phyloP scores from a whole-genome alignment of 768 basidiomycete species.

The Leccinum subgranulosum region DNA sequence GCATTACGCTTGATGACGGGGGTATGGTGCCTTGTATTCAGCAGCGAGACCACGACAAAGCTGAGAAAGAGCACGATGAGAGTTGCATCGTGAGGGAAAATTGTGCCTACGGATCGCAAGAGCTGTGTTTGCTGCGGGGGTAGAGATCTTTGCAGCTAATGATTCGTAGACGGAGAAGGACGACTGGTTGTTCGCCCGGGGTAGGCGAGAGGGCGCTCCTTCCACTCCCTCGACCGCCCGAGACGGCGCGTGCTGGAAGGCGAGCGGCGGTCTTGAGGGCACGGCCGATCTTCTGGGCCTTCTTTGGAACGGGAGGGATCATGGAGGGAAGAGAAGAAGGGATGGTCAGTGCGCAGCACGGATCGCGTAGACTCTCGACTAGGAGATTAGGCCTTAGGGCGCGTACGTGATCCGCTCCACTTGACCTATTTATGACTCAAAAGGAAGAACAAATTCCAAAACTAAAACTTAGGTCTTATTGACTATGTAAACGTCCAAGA shows the following conservation, averaged over 20 bases:
- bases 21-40: slow-evolving; percentile 62
- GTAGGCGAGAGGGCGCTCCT: slow-evolving; percentile 40
- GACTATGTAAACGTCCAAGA: too few species aligned
- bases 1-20: slow-evolving; percentile 70
- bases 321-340: slow-evolving; percentile 7
- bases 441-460: neutral
- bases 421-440: neutral
- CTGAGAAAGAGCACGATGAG: slow-evolving; percentile 33
- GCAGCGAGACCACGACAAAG: slow-evolving; percentile 65
- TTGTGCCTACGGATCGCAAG: slow-evolving; percentile 71
- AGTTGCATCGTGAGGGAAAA: neutral
- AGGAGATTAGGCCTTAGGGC: neutral
- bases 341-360: slow-evolving; percentile 10
- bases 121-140: slow-evolving; percentile 64
- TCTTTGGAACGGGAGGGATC: slow-evolving; percentile 37
- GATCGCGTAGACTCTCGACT: neutral
- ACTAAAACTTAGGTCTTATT: too few species aligned
- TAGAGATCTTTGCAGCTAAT: slow-evolving; percentile 59
- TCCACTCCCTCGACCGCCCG: slow-evolving; percentile 38
- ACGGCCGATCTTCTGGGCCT: slow-evolving; percentile 52
- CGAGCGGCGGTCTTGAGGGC: slow-evolving; percentile 59
- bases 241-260: slow-evolving; percentile 44
- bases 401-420: neutral
- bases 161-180: slow-evolving; percentile 66
- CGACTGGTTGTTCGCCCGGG: slow-evolving; percentile 64